Evolutionary conservation across 2,329 filamentous ascomycete genomes (phyloP).

Genomic region (Cercospora janseana): DNA sequence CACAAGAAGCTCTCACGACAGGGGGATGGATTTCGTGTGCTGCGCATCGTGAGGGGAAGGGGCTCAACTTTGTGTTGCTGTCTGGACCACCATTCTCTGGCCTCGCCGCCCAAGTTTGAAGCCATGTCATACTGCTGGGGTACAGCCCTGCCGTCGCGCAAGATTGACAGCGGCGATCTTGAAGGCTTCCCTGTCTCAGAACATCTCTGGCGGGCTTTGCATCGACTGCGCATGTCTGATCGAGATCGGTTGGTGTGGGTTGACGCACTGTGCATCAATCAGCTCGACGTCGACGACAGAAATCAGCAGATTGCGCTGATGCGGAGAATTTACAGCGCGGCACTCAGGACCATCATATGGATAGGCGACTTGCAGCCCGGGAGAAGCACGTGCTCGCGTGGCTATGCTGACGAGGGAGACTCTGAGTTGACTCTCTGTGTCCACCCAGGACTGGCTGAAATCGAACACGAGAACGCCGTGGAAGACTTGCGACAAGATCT

Average conservation of each 20-base stretch:
- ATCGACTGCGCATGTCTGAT: slow-evolving; percentile 8
- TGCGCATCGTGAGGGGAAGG: slow-evolving; percentile 12
- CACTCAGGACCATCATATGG: slow-evolving; percentile 25
- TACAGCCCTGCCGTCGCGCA: neutral
- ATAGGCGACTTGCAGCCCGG: slow-evolving; percentile 18
- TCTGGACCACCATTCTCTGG: slow-evolving; percentile 9
- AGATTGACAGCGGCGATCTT: slow-evolving; percentile 12
- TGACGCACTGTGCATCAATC: slow-evolving; percentile 31
- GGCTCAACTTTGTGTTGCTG: slow-evolving; percentile 10
- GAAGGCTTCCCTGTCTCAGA: slow-evolving; percentile 17
- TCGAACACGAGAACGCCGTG: slow-evolving; percentile 23
- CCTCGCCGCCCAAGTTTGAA: slow-evolving; percentile 12
- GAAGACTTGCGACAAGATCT: slow-evolving; percentile 15
- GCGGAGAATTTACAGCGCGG: slow-evolving; percentile 25
- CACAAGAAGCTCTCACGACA: slow-evolving; percentile 7
- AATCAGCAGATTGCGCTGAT: slow-evolving; percentile 28
- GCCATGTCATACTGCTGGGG: slow-evolving; percentile 25
- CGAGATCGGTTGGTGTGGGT: slow-evolving; percentile 24
- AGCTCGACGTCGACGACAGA: slow-evolving; percentile 24
- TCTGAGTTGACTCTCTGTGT: slow-evolving; percentile 18
- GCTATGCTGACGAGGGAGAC: slow-evolving; percentile 8
- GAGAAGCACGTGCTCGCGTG: slow-evolving; percentile 9
- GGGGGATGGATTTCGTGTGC: slow-evolving; percentile 10
- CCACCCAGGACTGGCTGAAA: slow-evolving; percentile 17
- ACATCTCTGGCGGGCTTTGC: slow-evolving; percentile 19